phyloP scores from a whole-genome alignment of 345 rosid species.

The Populus deltoides region DNA sequence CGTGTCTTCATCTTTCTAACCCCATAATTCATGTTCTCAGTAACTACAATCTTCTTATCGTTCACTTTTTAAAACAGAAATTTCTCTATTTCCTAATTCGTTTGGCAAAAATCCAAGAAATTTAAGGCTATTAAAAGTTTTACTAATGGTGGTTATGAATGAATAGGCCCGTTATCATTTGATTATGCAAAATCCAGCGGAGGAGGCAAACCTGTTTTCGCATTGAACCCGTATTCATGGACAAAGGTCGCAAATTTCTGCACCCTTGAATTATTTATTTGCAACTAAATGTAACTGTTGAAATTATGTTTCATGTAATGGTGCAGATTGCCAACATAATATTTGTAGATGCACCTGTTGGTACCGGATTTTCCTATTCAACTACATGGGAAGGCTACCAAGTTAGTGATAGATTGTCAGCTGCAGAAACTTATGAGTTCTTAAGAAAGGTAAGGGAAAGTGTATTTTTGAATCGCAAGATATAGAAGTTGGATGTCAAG shows the following conservation, averaged over 20 bases:
- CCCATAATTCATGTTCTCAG: not conserved
- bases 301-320: not conserved
- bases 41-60: not conserved
- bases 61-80: not conserved
- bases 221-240: constrained; percentile 7
- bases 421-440: constrained; percentile 19
- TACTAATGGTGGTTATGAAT: not conserved
- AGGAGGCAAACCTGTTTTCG: constrained; percentile 14
- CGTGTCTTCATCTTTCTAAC: too few relatives aligned
- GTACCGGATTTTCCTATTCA: constrained; percentile 42
- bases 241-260: constrained; percentile 6
- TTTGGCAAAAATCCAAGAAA: not conserved
- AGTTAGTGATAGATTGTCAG: constrained; percentile 10
- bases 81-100: not conserved
- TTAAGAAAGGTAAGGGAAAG: constrained; percentile 34
- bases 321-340: constrained; percentile 13
- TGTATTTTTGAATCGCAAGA: too few relatives aligned
- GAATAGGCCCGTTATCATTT: constrained; percentile 27
- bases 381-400: constrained; percentile 11
- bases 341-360: constrained; percentile 38
- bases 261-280: not conserved
- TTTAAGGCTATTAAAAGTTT: not conserved
- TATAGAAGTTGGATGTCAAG: too few relatives aligned
- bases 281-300: not conserved
- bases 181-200: constrained; percentile 17